A percentile compares a stretch with the other conserved stretches of the same genome.
Evolutionary conservation across 257 asterid species (phyloP).

Genomic region (Forsythia suspensa): DNA sequence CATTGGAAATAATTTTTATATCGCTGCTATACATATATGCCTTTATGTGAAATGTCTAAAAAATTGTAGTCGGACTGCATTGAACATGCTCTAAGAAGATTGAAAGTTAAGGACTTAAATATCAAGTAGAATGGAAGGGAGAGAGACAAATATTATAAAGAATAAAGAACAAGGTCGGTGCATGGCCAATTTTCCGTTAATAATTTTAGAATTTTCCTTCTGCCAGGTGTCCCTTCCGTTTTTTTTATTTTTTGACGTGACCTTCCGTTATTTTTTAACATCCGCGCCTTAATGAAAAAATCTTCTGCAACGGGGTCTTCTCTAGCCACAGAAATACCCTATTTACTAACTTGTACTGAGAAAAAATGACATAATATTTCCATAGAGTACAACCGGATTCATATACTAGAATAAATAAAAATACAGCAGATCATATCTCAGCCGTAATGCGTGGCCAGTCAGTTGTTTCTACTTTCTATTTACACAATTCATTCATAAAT

Average conservation of each 20-base stretch:
- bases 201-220: not conserved
- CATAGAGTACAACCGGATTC: not conserved
- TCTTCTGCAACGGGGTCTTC: not conserved
- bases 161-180: not conserved
- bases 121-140: not conserved
- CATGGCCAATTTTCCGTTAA: not conserved
- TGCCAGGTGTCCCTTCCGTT: not conserved
- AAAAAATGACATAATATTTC: not conserved
- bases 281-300: not conserved
- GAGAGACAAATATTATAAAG: too few relatives aligned
- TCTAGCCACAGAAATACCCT: not conserved
- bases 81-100: too few relatives aligned
- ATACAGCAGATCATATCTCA: not conserved
- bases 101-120: not conserved
- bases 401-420: not conserved
- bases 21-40: too few relatives aligned
- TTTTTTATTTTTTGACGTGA: not conserved
- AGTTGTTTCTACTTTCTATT: not conserved
- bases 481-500: not conserved
- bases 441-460: not conserved
- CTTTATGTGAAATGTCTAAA: too few relatives aligned
- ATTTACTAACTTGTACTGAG: not conserved
- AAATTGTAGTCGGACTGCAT: too few relatives aligned
- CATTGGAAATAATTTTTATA: too few relatives aligned
- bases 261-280: not conserved